Conservation (phyloP, 371 early-diverging fungal species). For the Apophysomyces trapeziformis region DNA sequence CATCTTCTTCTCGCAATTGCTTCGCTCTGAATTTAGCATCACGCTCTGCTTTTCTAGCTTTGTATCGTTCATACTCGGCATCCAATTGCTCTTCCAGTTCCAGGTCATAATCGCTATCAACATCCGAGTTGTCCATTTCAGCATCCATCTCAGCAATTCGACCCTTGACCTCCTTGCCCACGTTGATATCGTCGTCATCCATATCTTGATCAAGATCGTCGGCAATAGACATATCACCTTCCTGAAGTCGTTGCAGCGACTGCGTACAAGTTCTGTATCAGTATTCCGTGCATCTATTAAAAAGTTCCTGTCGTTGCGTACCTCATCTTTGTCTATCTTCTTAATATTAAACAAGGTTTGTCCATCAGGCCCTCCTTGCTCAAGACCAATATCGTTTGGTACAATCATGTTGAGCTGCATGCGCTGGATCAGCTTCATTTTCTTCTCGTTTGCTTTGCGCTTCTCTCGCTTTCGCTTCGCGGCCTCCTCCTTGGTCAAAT, state of each 20-base stretch:
- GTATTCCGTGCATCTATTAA: background rate
- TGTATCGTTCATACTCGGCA: conserved; percentile 71
- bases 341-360: conserved; percentile 63
- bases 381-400: conserved; percentile 86
- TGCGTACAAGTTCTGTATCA: conserved; percentile 3
- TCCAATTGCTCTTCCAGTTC: conserved; percentile 80
- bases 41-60: conserved; percentile 70
- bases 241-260: conserved; percentile 50
- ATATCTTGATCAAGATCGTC: conserved; percentile 53
- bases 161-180: conserved; percentile 33
- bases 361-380: conserved; percentile 69
- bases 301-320: conserved; percentile 12
- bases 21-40: conserved; percentile 81
- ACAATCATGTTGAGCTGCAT: conserved; percentile 93
- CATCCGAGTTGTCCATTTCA: conserved; percentile 46
- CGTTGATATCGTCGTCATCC: conserved; percentile 43
- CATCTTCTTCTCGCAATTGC: conserved; percentile 63
- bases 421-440: conserved; percentile 81
- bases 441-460: conserved; percentile 73
- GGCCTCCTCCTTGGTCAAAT: conserved; percentile 61
- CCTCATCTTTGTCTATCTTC: conserved; percentile 59
- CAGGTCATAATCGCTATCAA: conserved; percentile 48
- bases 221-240: conserved; percentile 61
- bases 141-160: conserved; percentile 41
- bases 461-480: conserved; percentile 62